phyloP scores from a whole-genome alignment of 2,329 filamentous ascomycete species.

The Lachnellula willkommii region DNA sequence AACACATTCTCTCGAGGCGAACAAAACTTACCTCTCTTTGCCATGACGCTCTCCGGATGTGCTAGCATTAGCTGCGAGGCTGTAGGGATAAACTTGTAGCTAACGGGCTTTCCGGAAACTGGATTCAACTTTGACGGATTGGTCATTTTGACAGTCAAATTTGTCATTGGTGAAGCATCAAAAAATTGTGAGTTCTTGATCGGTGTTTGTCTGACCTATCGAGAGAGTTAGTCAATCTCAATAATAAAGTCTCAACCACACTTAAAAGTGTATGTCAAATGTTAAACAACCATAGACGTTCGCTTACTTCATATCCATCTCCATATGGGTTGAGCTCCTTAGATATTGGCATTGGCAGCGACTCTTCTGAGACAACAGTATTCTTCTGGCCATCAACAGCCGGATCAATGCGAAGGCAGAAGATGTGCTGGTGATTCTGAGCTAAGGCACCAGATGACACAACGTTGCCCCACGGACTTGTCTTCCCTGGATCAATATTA shows the following conservation, averaged over 20 bases:
- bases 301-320: slow-evolving; percentile 40
- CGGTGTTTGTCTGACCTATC: slow-evolving; percentile 37
- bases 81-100: slow-evolving; percentile 82
- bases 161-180: slow-evolving; percentile 37
- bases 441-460: slow-evolving; percentile 55
- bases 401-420: slow-evolving; percentile 50
- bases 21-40: slow-evolving; percentile 78
- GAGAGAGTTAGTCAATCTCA: slow-evolving; percentile 16
- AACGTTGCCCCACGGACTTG: slow-evolving; percentile 52
- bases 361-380: slow-evolving; percentile 49
- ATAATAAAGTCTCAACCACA: no score
- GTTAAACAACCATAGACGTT: no score
- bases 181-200: slow-evolving; percentile 38
- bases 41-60: slow-evolving; percentile 73
- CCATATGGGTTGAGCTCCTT: slow-evolving; percentile 46
- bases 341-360: slow-evolving; percentile 41
- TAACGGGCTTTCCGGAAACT: slow-evolving; percentile 73
- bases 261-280: no score
- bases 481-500: slow-evolving; percentile 50
- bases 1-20: slow-evolving; percentile 36
- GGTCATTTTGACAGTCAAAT: slow-evolving; percentile 79
- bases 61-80: slow-evolving; percentile 74
- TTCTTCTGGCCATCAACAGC: slow-evolving; percentile 51
- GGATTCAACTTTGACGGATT: slow-evolving; percentile 77
- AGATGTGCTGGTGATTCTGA: slow-evolving; percentile 53